These are phyloP conservation scores for Angomonas ambiguus DNA, from an alignment of 208 protist species.

Conservation along the genomic window DNA sequence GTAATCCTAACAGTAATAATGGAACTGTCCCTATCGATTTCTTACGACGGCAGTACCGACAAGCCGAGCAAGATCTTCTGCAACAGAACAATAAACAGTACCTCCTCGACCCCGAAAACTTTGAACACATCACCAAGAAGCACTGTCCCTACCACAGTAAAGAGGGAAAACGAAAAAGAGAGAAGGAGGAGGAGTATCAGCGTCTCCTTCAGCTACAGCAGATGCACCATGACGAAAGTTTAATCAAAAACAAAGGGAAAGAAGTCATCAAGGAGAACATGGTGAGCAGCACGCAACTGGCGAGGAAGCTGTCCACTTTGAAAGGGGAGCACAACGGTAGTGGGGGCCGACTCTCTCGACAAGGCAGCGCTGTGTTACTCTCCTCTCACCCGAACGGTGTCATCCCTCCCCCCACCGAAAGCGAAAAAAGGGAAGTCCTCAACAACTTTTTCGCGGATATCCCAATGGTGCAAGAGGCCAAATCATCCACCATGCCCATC, in stretches of 20 bases:
- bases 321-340: too few species aligned
- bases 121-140: neutral
- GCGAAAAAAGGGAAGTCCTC: neutral
- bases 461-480: neutral
- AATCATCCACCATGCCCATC: neutral
- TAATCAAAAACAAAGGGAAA: slow-evolving; percentile 13
- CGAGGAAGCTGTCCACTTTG: neutral
- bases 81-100: neutral
- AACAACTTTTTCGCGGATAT: slow-evolving; percentile 2
- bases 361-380: too few species aligned
- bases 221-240: slow-evolving; percentile 9
- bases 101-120: neutral
- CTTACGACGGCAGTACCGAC: neutral
- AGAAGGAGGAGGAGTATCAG: neutral
- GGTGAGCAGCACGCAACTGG: slow-evolving; percentile 7
- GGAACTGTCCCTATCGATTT: neutral
- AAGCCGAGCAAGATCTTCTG: neutral
- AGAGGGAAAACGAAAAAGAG: neutral
- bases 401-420: too few species aligned
- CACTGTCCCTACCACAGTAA: neutral
- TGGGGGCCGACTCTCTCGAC: too few species aligned
- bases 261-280: slow-evolving; percentile 8
- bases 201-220: slow-evolving; percentile 11
- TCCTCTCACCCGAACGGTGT: too few species aligned
- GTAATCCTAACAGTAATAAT: neutral